Evolutionary conservation across 371 early-diverging fungal genomes (phyloP), one percentile per base, ranked within the genome.

Genomic region (Mortierella sp.): DNA sequence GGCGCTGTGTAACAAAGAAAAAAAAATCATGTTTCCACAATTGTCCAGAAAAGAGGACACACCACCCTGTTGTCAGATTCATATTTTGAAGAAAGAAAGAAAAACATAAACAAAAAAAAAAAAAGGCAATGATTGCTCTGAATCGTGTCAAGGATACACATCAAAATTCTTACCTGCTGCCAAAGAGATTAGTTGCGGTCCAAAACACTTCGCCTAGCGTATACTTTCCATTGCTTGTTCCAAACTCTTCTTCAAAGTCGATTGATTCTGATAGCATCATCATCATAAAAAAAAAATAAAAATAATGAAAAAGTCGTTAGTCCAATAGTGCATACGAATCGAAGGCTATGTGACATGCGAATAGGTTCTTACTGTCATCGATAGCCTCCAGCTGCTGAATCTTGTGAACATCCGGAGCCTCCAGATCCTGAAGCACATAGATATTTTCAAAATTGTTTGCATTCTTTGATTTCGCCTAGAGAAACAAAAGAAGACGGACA

Each of bases 201-300:
- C 88, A 90, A 19, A 92, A 88, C 0, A 92, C 83, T 58, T 93
- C 89, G 37, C 87, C 84, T 3, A 91, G 74, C 7, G 87, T 83
- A 64, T 83, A 89, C 25, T 84, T 80, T 26, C 81, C 83, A 43
- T 81, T 65, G 11, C 85, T 80, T 0, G 83, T 68, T 2, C 92
- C 92, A 67, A 85, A 84, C 43, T 87, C 85, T 19, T 81, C 70
- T 26, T 82, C 75, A 48, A 88, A 85, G 50, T 62, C 51, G 73
- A 68, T 48, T 5, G 65, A 53, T 58, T 37, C 75, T 72, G 71
- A 21, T 44, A 29, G 15, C 48, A 18, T 16, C 3, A n/a, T n/a
- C 25, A n/a, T 48, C 4, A 30, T 15, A n/a, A 37, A 25, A n/a
- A 18, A 7, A 18, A 62, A 14, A 16, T 21, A 21, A 3, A 2